These are phyloP conservation scores for Phytophthora parvispora DNA, from an alignment of 352 stramenopile genomes.

Conservation along the genomic window DNA sequence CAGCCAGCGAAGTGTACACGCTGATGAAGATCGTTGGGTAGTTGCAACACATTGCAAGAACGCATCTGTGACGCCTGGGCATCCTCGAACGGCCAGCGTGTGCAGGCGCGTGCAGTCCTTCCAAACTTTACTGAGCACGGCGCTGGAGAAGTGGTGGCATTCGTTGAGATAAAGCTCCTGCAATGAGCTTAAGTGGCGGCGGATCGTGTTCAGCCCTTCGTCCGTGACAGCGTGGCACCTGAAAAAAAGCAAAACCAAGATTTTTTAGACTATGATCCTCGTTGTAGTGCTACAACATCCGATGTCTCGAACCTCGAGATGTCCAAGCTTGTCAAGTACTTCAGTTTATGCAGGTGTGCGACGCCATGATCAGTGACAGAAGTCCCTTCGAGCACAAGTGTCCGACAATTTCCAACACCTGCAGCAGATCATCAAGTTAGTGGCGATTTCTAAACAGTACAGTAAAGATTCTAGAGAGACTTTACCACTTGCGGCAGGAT, in stretches of 20 bases:
- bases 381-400: conserved; percentile 37
- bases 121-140: conserved; percentile 64
- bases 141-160: conserved; percentile 66
- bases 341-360: conserved; percentile 31
- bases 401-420: conserved; percentile 16
- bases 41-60: conserved; percentile 67
- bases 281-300: background rate
- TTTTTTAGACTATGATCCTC: background rate
- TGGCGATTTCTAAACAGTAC: background rate
- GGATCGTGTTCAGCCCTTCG: conserved; percentile 52
- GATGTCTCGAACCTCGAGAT: conserved; percentile 34
- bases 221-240: conserved; percentile 65
- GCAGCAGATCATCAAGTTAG: background rate
- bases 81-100: conserved; percentile 51
- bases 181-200: conserved; percentile 55
- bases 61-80: conserved; percentile 57
- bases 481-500: conserved; percentile 14
- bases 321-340: conserved; percentile 36
- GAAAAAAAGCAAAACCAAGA: conserved; percentile 7
- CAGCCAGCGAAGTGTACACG: conserved; percentile 36
- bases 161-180: conserved; percentile 66
- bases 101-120: conserved; percentile 66
- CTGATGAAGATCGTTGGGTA: conserved; percentile 44
- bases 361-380: conserved; percentile 39
- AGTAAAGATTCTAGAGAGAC: background rate